These are phyloP conservation scores for Paecilomyces formosus DNA, from an alignment of 2,329 filamentous ascomycete genomes.

Conservation along the genomic window DNA sequence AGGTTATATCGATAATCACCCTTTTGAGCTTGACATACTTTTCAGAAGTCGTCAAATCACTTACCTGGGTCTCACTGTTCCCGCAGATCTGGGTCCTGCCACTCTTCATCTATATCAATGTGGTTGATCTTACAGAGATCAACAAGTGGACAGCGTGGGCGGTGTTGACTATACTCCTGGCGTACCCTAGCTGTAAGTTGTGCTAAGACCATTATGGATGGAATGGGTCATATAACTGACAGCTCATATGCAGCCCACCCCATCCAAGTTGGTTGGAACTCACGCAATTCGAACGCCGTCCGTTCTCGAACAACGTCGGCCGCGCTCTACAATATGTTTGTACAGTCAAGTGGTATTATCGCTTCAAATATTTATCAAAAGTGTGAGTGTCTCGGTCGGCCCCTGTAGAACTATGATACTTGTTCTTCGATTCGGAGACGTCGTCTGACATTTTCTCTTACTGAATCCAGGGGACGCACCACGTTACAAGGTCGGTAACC, in stretches of 20 bases:
- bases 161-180: slow-evolving; percentile 34
- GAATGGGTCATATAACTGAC: background rate
- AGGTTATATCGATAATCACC: slow-evolving; percentile 35
- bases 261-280: slow-evolving; percentile 42
- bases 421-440: background rate
- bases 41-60: slow-evolving; percentile 31
- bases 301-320: slow-evolving; percentile 42
- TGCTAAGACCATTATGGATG: background rate
- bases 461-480: slow-evolving; percentile 33
- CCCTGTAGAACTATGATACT: background rate
- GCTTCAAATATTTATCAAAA: slow-evolving; percentile 26
- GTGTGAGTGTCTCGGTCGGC: background rate
- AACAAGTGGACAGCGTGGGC: slow-evolving; percentile 39
- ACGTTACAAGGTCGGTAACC: slow-evolving; percentile 46
- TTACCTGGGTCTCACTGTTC: slow-evolving; percentile 38
- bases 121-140: slow-evolving; percentile 25
- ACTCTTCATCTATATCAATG: slow-evolving; percentile 39
- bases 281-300: slow-evolving; percentile 43
- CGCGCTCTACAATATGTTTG: slow-evolving; percentile 38
- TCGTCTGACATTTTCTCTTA: background rate
- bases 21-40: slow-evolving; percentile 18
- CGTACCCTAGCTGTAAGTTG: slow-evolving; percentile 36
- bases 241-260: slow-evolving; percentile 31
- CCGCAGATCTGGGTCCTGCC: slow-evolving; percentile 47
- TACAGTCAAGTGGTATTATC: slow-evolving; percentile 28